Evolutionary conservation across 2,329 filamentous ascomycete genomes (phyloP), one percentile per base, ranked within the genome.

Genomic region (Cercospora beticola): DNA sequence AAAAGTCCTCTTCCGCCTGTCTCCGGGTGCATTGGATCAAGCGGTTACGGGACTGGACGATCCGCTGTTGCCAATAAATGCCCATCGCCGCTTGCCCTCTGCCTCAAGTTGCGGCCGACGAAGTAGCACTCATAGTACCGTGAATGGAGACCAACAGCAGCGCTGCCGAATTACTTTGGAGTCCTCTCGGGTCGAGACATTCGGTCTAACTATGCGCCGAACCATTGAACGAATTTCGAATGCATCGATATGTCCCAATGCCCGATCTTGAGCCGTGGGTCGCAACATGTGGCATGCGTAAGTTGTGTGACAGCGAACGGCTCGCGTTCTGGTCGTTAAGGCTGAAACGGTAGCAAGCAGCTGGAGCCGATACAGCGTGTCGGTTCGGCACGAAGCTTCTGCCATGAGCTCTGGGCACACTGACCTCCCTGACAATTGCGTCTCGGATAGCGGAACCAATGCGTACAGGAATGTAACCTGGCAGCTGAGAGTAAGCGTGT

Each of bases 321-420:
- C 31, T 57, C 23, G 14, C 28, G 26, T 57, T 12, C 54, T 28
- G 54, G 56, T 59, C 30, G 30, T 33, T 59, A 59, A 59, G 56
- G 56, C 56, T 59, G 56, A 59, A 59, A 36, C 30, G 56, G 56
- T 16, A 36, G n/a, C 56, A 59, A 33, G 56, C 56, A 59, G 56
- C 56, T 18, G 56, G n/a, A 36, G 31, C 28, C 56, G 56, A 23
- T 23, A 33, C 18, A 36, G 28, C n/a, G n/a, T 59, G 31, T 36
- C 56, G 28, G 28, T 23, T 36, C 56, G 28, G 28, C 28, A 59
- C 30, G 28, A 59, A 21, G 56, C 28, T 36, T 59, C 56, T 36
- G 49, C 26, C 23, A 28, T 28, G 23, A 56, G 23, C 23, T 56
- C 23, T 56, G 49, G 21, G 49, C 49, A 56, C n/a, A 28, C 3